phyloP scores from a whole-genome alignment of 768 basidiomycete genomes.

The Lactifluus hygrophoroides region DNA sequence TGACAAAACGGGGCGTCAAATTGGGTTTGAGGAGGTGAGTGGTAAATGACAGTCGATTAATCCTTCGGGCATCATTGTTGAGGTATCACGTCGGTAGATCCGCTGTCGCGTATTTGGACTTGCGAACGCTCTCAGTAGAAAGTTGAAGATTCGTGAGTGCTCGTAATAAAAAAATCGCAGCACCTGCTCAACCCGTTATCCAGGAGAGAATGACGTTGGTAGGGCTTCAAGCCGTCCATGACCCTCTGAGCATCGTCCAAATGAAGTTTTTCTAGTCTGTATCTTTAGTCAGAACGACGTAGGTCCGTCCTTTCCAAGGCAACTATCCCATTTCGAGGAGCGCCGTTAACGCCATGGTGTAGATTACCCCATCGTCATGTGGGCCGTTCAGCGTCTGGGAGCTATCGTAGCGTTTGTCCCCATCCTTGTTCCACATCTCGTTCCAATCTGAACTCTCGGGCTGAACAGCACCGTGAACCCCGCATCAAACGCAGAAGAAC shows the following conservation, averaged over 20 bases:
- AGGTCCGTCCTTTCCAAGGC: constrained; percentile 15
- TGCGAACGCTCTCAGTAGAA: constrained; percentile 29
- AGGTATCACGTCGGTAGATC: no score
- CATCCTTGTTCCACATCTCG: background rate
- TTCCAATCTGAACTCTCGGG: background rate
- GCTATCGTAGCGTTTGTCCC: constrained; percentile 19
- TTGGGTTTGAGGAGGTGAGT: constrained; percentile 31
- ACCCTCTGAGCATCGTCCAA: background rate
- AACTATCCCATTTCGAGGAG: background rate
- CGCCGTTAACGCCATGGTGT: background rate
- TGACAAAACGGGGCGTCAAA: constrained; percentile 28
- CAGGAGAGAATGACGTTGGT: constrained; percentile 35
- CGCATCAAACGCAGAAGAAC: constrained; percentile 45
- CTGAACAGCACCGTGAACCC: constrained; percentile 50
- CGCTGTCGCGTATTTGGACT: constrained; percentile 30
- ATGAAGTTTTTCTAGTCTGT: constrained; percentile 16
- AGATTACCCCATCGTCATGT: constrained; percentile 11
- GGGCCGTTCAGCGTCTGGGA: constrained; percentile 22
- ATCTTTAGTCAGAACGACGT: constrained; percentile 23
- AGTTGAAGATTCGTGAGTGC: constrained; percentile 28
- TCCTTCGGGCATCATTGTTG: no score
- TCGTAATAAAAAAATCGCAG: background rate
- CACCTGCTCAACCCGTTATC: background rate
- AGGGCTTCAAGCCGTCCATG: constrained; percentile 4
- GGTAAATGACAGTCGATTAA: background rate